Evolutionary conservation across 495 filamentous ascomycete genomes (phyloP).

Genomic region (Neurospora discreta): DNA sequence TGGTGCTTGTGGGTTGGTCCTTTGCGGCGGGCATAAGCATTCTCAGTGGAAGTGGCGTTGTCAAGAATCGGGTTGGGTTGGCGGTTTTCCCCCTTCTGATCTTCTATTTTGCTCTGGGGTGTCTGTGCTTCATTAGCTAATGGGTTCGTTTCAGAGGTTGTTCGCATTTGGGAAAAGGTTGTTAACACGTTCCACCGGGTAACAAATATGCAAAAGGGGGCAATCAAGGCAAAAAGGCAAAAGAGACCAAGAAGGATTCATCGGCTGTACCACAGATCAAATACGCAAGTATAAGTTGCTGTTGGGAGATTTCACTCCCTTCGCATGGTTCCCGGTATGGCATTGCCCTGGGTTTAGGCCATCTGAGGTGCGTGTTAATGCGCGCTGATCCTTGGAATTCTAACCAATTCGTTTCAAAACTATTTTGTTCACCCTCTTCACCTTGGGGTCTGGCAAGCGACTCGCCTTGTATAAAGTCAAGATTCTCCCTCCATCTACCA

Average conservation of each 20-base stretch:
- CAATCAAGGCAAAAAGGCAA: neutral
- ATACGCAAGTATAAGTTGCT: neutral
- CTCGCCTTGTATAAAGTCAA: neutral
- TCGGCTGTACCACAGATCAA: neutral
- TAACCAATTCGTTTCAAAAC: too few relatives aligned
- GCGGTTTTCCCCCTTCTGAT: slow-evolving; percentile 92
- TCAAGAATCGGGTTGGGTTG: slow-evolving; percentile 87
- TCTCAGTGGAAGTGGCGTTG: slow-evolving; percentile 84
- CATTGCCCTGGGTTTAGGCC: neutral
- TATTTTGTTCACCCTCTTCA: neutral
- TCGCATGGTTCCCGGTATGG: neutral
- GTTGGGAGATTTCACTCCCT: neutral
- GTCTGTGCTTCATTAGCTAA: slow-evolving; percentile 92
- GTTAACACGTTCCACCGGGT: neutral
- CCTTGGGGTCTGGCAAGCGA: neutral
- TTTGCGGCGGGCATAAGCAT: slow-evolving; percentile 93
- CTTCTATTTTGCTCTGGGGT: slow-evolving; percentile 90
- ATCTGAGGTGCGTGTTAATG: neutral
- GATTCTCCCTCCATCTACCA: neutral
- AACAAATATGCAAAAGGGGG: neutral
- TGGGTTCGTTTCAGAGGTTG: neutral
- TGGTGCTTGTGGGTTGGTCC: slow-evolving; percentile 81
- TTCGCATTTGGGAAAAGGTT: neutral
- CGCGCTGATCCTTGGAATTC: neutral
- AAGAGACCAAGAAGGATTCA: too few relatives aligned